Evolutionary conservation across 495 filamentous ascomycete genomes (phyloP).

Genomic region (Bombardia bombarda): DNA sequence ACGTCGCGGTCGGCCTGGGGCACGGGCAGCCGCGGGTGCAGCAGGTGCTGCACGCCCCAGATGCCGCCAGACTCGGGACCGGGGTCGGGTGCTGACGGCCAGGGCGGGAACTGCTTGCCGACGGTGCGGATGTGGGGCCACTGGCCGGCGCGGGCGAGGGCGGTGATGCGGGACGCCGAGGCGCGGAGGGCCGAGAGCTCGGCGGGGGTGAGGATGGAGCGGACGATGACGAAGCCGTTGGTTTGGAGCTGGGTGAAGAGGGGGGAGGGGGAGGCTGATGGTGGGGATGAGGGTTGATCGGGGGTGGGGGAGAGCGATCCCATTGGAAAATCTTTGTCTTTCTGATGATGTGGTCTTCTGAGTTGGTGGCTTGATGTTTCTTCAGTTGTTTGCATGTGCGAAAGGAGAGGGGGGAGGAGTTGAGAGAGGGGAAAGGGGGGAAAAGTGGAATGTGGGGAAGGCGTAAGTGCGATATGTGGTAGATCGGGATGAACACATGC

Average conservation of each 20-base stretch:
- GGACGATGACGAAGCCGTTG: slow-evolving; percentile 31
- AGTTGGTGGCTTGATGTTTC: no score
- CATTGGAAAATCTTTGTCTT: no score
- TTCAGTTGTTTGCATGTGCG: no score
- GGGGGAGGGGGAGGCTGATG: no score
- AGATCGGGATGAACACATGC: no score
- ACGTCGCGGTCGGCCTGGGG: slow-evolving; percentile 30
- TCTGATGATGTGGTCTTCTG: no score
- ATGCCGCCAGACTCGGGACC: slow-evolving; percentile 45
- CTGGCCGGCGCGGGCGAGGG: slow-evolving; percentile 48
- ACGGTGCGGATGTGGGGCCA: slow-evolving; percentile 79
- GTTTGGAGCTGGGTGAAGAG: slow-evolving; percentile 11
- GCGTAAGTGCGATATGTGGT: no score
- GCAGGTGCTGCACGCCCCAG: slow-evolving; percentile 79
- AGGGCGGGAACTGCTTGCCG: slow-evolving; percentile 81
- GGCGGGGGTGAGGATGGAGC: slow-evolving; percentile 21
- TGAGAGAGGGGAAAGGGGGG: no score
- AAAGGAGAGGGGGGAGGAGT: no score
- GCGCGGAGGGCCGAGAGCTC: slow-evolving; percentile 38
- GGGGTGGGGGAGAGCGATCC: no score
- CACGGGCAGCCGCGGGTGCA: slow-evolving; percentile 55
- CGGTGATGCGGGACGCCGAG: slow-evolving; percentile 45
- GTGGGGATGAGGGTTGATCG: no score
- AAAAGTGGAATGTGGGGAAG: no score
- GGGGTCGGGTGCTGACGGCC: slow-evolving; percentile 43